A percentile compares a stretch with the other conserved stretches of the same genome.
Conservation (phyloP, 495 filamentous ascomycete genomes). For the Talaromyces stipitatus region DNA sequence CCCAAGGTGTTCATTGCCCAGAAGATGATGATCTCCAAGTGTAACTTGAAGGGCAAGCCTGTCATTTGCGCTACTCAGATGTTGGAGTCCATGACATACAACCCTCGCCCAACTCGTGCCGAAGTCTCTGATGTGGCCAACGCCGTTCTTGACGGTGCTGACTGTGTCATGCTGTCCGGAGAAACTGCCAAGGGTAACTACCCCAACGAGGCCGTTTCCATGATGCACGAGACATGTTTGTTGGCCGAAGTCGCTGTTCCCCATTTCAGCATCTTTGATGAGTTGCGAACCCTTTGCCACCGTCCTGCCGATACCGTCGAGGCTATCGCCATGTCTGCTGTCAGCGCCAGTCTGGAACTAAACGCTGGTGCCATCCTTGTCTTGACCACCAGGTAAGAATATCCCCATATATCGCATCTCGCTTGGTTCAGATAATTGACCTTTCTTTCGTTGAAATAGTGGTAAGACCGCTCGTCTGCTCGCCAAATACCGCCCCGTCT, state of each 20-base stretch:
- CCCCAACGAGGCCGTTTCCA: constrained; percentile 81
- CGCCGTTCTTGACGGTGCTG: constrained; percentile 92
- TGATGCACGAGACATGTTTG: constrained; percentile 97
- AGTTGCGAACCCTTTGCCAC: constrained; percentile 73
- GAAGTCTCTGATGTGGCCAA: constrained; percentile 99
- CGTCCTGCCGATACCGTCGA: constrained; percentile 80
- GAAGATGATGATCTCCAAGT: constrained; percentile 99
- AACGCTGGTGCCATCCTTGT: constrained; percentile 94
- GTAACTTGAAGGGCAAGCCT: constrained; percentile 98
- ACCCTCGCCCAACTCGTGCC: constrained; percentile 92
- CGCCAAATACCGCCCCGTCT: constrained; percentile 96
- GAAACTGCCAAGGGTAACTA: constrained; percentile 98
- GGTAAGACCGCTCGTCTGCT: constrained; percentile 88
- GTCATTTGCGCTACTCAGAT: constrained; percentile 91
- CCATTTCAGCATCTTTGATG: constrained; percentile 94
- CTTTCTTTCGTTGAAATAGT: constrained; percentile 25
- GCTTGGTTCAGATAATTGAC: neutral
- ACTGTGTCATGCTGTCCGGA: constrained; percentile 99
- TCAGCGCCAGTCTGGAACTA: constrained; percentile 87
- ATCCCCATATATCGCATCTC: neutral
- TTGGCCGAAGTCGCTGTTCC: constrained; percentile 94
- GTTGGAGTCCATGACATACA: constrained; percentile 99
- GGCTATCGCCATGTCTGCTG: constrained; percentile 92
- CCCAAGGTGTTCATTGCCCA: constrained; percentile 98
- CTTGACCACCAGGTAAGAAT: constrained; percentile 73